Base-by-base conservation (phyloP, 805 yeast genomes). In the Starmera quercuum region DNA sequence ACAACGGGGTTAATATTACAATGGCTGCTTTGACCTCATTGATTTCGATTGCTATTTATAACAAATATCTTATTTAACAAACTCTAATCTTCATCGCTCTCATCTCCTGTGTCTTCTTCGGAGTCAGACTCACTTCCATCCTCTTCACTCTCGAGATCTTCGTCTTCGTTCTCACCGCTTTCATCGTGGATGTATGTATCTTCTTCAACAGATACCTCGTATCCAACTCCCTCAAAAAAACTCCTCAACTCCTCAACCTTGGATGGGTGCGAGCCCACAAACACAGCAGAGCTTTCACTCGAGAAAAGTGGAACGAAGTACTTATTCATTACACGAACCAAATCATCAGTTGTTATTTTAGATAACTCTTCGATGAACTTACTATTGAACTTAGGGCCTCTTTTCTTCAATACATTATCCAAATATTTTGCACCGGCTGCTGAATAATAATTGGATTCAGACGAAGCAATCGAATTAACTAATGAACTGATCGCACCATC, bases 401-500 rank as follows among this genome's bases (percentile, higher is more conserved):
- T 67, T 43, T 74, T 71, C 47, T 74, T 71, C 48, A 87, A 63
- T 19, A 77, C 69, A 39, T 72, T 69, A 56, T 86, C 90, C 29
- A 68, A 54, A 45, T 78, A 83, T 51, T 78, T 83, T 14, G 69
- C 63, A 34, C 67, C 61, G 12, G 92, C 87, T 1, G 95, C 79
- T 26, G 71, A 68, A 36, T 68, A 68, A 29, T 65, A 66, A 43
- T 81, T 78, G n/a, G 78, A 68, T 43, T 83, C 88, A 5, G 64
- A 57, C 17, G 75, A 69, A 0, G 95, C 94, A 31, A 83, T 62
- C 8, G 71, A 63, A 44, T 80, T 80, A 18, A 87, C 88, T 32
- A 85, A 71, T 10, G 83, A 70, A 35, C 94, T 76, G 19, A 84
- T 62, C 1, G 96, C 81, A 38, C 87, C 88, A 41, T 77, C 75